Evolutionary conservation across 768 basidiomycete genomes (phyloP).

Genomic region (Podaxis sp.): DNA sequence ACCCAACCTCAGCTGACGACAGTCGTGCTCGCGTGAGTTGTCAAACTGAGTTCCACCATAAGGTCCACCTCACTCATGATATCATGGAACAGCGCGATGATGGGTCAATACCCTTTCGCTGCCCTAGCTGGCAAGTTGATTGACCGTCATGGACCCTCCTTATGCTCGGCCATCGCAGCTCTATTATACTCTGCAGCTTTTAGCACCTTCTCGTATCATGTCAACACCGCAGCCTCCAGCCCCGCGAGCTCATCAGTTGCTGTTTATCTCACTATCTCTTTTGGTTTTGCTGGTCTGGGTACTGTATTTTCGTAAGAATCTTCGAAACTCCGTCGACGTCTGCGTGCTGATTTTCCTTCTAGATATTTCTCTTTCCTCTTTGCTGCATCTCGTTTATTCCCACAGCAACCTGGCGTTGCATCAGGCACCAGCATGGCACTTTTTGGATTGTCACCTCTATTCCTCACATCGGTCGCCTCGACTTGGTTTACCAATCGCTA

Average conservation of each 20-base stretch:
- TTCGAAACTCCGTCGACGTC: neutral
- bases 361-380: conserved; percentile 76
- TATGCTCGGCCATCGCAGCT: conserved; percentile 63
- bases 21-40: conserved; percentile 69
- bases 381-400: conserved; percentile 71
- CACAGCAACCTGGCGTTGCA: conserved; percentile 61
- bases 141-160: conserved; percentile 66
- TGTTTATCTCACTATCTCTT: conserved; percentile 52
- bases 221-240: conserved; percentile 43
- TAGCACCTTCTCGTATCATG: conserved; percentile 58
- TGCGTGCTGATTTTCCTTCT: conserved; percentile 3
- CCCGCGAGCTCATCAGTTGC: conserved; percentile 39
- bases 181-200: conserved; percentile 61
- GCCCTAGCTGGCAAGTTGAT: conserved; percentile 67
- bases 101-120: conserved; percentile 78
- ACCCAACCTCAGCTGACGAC: conserved; percentile 79
- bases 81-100: conserved; percentile 59
- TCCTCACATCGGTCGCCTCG: conserved; percentile 66
- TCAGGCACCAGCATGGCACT: conserved; percentile 68
- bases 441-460: conserved; percentile 81
- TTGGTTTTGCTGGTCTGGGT: conserved; percentile 64
- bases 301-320: conserved; percentile 69
- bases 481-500: conserved; percentile 51
- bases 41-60: neutral
- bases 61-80: neutral